phyloP scores from a whole-genome alignment of 148 eudicot genomes.

The Vaccinium darrowii region DNA sequence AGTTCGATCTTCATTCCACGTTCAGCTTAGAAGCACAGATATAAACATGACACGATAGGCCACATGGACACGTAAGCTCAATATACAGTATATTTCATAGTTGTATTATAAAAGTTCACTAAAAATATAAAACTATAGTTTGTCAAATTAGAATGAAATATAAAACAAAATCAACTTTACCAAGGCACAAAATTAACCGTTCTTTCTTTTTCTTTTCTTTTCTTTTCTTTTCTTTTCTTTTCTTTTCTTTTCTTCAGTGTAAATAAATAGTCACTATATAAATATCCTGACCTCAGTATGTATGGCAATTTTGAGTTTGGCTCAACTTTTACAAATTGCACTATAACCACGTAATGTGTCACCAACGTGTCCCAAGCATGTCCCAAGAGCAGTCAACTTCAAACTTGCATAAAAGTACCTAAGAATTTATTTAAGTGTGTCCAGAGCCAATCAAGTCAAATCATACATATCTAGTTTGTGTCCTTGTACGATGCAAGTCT shows the following conservation, averaged over 20 bases:
- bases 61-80: neutral
- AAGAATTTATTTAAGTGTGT: neutral
- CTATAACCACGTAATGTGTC: neutral
- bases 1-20: neutral
- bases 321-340: neutral
- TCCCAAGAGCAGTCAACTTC: neutral
- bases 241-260: no score
- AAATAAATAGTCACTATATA: neutral
- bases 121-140: neutral
- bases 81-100: neutral
- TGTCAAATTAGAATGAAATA: neutral
- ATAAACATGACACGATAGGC: neutral
- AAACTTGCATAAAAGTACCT: neutral
- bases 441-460: neutral
- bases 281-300: neutral
- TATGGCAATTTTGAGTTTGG: neutral
- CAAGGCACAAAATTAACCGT: neutral
- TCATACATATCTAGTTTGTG: neutral
- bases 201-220: no score
- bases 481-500: neutral
- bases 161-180: neutral
- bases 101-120: neutral
- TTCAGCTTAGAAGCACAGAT: neutral
- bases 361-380: neutral
- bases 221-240: no score